phyloP scores from a whole-genome alignment of 768 basidiomycete species.

The Tremella fuciformis region DNA sequence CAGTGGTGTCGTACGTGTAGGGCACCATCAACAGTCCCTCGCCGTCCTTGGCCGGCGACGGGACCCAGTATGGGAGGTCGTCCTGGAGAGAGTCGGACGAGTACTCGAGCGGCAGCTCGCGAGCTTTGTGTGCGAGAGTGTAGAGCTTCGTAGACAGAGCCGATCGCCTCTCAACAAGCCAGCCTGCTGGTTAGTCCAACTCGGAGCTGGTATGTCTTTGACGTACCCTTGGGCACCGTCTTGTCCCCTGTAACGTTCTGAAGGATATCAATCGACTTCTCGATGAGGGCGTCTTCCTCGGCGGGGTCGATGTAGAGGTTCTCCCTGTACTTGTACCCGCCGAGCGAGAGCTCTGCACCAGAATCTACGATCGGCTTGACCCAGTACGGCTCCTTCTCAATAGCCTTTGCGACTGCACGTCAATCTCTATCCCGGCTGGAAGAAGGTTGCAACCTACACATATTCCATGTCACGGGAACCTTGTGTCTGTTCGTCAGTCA shows the following conservation, averaged over 20 bases:
- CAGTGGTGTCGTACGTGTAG: conserved; percentile 26
- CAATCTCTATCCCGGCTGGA: neutral
- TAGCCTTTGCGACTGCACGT: conserved; percentile 22
- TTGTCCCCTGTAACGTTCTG: conserved; percentile 36
- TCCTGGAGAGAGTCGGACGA: conserved; percentile 30
- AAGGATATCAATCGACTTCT: conserved; percentile 35
- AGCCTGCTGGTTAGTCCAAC: conserved; percentile 15
- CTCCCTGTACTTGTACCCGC: conserved; percentile 20
- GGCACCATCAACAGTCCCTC: conserved; percentile 28
- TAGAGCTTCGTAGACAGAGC: conserved; percentile 28
- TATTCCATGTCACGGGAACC: conserved; percentile 34
- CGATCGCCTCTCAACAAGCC: conserved; percentile 28
- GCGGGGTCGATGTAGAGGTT: conserved; percentile 19
- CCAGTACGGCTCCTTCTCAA: conserved; percentile 33
- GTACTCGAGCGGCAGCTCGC: conserved; percentile 27
- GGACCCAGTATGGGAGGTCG: conserved; percentile 27
- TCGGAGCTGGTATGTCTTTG: neutral
- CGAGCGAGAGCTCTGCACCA: conserved; percentile 29
- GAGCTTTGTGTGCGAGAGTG: conserved; percentile 22
- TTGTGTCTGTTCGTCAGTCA: conserved; percentile 19
- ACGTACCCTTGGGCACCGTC: conserved; percentile 28
- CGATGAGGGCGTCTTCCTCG: conserved; percentile 33
- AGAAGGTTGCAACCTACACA: conserved; percentile 9
- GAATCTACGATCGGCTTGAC: conserved; percentile 27
- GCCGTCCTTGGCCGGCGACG: conserved; percentile 10